Base-by-base conservation (phyloP, 257 asterid species). In the Capsicum baccatum region DNA sequence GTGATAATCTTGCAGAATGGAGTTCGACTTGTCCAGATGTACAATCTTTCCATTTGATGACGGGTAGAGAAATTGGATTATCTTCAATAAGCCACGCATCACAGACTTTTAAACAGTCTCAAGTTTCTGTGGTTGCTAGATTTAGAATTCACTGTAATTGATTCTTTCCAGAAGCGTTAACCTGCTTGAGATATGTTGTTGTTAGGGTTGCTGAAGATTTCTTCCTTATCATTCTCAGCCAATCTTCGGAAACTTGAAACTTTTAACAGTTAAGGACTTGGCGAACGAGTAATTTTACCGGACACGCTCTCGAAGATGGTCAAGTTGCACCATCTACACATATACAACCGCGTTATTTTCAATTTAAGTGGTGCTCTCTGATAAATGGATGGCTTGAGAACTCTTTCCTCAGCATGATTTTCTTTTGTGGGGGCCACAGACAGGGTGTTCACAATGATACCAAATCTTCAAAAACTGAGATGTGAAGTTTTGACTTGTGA, bases 161-260 rank as follows among this genome's bases (percentile, higher is more conserved):
- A 67, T 17, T 35, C 11, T 84, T 12, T 52, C 60, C 62, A 8
- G 6, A 14, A 79, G 39, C n/a, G n/a, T 79, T 50, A 52, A 26
- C 54, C 33, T 83, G 66, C 13, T 39, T 84, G 48, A 84, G 71
- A 42, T 84, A 84, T 52, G 17, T 84, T 19, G 84, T 70, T 14
- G 6, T 84, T 19, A 16, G 78, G 9, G 39, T 19, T 19, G 13
- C 71, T 0, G 26, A 55, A 9, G 33, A 19, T 42, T 21, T 42
- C 48, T 37, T 1, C 59, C 15, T 68, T 79, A 17, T 63, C 79
- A 19, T 26, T 79, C n/a, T 57, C 70, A 0, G 14, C 19, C 71
- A 55, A 79, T 48, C 80, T 84, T 6, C 14, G 54, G 62, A 66
- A 79, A 19, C 39, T 84, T 19, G 84, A 84, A 64, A 84, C 80